Base-by-base conservation (phyloP, 1,284 basidiomycete genomes). In the Pulveroboletus sp. region DNA sequence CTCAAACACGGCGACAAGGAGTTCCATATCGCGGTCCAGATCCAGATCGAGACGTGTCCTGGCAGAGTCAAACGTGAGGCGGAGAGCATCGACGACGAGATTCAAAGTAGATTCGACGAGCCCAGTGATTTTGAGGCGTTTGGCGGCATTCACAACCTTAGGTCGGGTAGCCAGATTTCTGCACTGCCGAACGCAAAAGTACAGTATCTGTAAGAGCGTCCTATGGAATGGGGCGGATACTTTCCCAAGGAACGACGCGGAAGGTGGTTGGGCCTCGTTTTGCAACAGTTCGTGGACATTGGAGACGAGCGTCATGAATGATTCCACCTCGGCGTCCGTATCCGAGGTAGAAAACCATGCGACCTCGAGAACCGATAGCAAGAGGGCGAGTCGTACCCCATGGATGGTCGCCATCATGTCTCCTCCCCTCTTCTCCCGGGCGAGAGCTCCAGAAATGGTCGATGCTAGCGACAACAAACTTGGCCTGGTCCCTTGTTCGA, bases 341-440 rank as follows among this genome's bases (percentile, higher is more conserved):
- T 87, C 86, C 15, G 81, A 72, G 0, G 81, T 80, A 1, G 84
- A 84, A 71, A 91, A 90, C 90, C 89, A 92, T 2, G 80, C 82
- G 10, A 89, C 80, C 65, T 96, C 91, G 33, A 95, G 77, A 49
- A 96, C 71, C 1, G 86, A 83, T 17, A 92, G 79, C 2, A 97
- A 76, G 8, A 96, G 77, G 8, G 82, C 82, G 10, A 97, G 75
- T 33, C 93, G 81, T 25, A 89, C 84, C 1, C 84, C 81, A 65
- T 97, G 93, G 28, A 95, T 86, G 2, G 84, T 83, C 0, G 88
- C 81, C 86, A 95, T 92, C 79, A 95, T 88, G 60, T 94, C 89
- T 2, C 94, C 94, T 7, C 78, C 81, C 24, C 92, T 81, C 44
- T 76, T 79, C 73, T 96, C 94, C 18, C 74, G 72, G 0, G 91